Conservation (phyloP, 2,329 filamentous ascomycete genomes). For the Furcasterigmium sp. region DNA sequence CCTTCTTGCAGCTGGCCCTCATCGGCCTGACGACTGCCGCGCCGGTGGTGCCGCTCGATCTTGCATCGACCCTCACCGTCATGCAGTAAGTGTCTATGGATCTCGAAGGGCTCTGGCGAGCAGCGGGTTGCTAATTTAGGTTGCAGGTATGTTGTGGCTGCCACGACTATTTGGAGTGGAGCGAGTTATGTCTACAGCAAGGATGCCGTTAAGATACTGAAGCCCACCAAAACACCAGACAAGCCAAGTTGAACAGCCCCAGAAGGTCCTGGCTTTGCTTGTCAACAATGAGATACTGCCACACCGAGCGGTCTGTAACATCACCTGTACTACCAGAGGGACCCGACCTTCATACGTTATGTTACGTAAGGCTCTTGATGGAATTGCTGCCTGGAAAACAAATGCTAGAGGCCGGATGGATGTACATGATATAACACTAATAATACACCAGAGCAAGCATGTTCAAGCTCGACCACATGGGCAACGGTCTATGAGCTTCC, state of each 20-base stretch:
- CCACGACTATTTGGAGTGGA: conserved; percentile 90
- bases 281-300: too few relatives aligned
- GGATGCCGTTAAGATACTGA: conserved; percentile 83
- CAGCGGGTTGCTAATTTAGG: conserved; percentile 24
- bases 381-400: too few relatives aligned
- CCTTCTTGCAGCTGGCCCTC: conserved; percentile 80
- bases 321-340: too few relatives aligned
- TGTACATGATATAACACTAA: too few relatives aligned
- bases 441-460: too few relatives aligned
- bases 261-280: too few relatives aligned
- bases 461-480: too few relatives aligned
- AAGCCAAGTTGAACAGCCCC: not conserved
- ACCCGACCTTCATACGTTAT: too few relatives aligned
- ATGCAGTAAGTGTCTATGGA: conserved; percentile 65
- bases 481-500: not conserved
- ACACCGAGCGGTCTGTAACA: too few relatives aligned
- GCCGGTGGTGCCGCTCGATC: conserved; percentile 62
- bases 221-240: conserved; percentile 14
- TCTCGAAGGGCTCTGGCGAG: not conserved
- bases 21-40: conserved; percentile 80
- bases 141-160: conserved; percentile 73
- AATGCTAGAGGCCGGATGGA: too few relatives aligned
- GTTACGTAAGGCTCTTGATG: too few relatives aligned
- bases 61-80: conserved; percentile 48
- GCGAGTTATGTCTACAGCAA: conserved; percentile 88